A percentile compares a stretch with the other conserved stretches of the same genome.
These are phyloP conservation scores for Ustilago curta DNA, from an alignment of 1,284 basidiomycete genomes.

Conservation along the genomic window DNA sequence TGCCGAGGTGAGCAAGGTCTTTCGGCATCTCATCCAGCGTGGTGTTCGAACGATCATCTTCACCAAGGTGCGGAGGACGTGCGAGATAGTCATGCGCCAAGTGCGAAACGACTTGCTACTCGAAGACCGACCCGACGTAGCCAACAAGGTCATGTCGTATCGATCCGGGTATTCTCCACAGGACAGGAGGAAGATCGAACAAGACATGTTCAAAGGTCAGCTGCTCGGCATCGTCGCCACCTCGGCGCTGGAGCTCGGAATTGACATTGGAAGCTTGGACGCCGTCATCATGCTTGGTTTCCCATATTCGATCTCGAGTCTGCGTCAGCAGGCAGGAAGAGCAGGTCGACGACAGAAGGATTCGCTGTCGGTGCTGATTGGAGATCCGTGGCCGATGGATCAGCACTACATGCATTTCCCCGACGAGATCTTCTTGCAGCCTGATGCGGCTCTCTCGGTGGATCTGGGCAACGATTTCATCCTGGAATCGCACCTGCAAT, in stretches of 20 bases:
- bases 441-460: conserved; percentile 77
- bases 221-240: conserved; percentile 88
- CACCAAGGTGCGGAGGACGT: conserved; percentile 85
- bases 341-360: conserved; percentile 86
- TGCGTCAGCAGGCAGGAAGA: conserved; percentile 89
- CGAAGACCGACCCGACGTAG: conserved; percentile 81
- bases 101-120: conserved; percentile 79
- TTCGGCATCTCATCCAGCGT: conserved; percentile 83
- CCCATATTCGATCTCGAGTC: conserved; percentile 74
- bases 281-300: conserved; percentile 91
- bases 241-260: conserved; percentile 88
- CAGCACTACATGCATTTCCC: conserved; percentile 82
- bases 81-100: conserved; percentile 85
- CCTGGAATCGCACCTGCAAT: conserved; percentile 86
- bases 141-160: conserved; percentile 83
- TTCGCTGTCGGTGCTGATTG: conserved; percentile 82
- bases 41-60: conserved; percentile 87
- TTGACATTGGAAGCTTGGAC: conserved; percentile 88
- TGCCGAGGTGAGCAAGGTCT: conserved; percentile 79
- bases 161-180: conserved; percentile 79
- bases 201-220: conserved; percentile 85
- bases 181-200: conserved; percentile 85
- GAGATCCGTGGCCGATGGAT: conserved; percentile 80
- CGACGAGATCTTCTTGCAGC: conserved; percentile 65
- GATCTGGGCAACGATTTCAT: conserved; percentile 82